phyloP scores from a whole-genome alignment of 2,329 filamentous ascomycete genomes.

The Cryphonectria radicalis region DNA sequence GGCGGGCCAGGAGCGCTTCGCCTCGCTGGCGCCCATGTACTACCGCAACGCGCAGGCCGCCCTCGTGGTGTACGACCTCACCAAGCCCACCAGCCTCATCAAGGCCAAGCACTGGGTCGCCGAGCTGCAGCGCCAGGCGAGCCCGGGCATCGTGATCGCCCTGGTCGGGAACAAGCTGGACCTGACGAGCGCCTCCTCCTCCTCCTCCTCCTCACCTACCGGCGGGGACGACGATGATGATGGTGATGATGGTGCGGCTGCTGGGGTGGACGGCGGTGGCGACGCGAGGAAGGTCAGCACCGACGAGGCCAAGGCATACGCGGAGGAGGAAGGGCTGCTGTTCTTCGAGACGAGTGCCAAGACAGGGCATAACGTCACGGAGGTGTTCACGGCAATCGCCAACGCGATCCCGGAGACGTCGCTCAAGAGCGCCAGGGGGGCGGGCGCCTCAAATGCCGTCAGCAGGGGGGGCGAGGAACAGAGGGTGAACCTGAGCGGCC shows the following conservation, averaged over 20 bases:
- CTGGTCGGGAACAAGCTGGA: conserved; percentile 97
- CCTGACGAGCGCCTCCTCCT: conserved; percentile 65
- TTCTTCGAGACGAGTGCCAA: conserved; percentile 99
- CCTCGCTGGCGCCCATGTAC: conserved; percentile 97
- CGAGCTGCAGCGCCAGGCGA: conserved; percentile 94
- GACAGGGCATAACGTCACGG: conserved; percentile 89
- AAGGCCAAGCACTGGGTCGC: conserved; percentile 99
- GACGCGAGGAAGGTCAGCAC: conserved; percentile 87
- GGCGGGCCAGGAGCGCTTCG: conserved; percentile 95
- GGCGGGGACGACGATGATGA: conserved; percentile 45
- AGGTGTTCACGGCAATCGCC: conserved; percentile 97
- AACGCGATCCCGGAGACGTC: conserved; percentile 98
- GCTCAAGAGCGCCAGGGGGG: conserved; percentile 83
- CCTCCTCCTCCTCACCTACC: conserved; percentile 42
- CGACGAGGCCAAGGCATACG: conserved; percentile 90
- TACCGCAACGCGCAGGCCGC: conserved; percentile 98
- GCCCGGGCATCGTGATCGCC: conserved; percentile 94
- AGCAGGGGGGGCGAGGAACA: conserved; percentile 68
- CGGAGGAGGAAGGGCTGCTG: conserved; percentile 88
- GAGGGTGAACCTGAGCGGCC: conserved; percentile 80
- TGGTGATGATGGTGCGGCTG: conserved; percentile 52
- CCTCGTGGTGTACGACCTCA: conserved; percentile 97
- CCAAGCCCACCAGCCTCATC: conserved; percentile 90
- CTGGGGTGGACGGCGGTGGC: conserved; percentile 61
- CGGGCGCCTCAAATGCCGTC: conserved; percentile 62